phyloP scores from a whole-genome alignment of 2,329 filamentous ascomycete genomes.

The Salinomyces thailandicus region DNA sequence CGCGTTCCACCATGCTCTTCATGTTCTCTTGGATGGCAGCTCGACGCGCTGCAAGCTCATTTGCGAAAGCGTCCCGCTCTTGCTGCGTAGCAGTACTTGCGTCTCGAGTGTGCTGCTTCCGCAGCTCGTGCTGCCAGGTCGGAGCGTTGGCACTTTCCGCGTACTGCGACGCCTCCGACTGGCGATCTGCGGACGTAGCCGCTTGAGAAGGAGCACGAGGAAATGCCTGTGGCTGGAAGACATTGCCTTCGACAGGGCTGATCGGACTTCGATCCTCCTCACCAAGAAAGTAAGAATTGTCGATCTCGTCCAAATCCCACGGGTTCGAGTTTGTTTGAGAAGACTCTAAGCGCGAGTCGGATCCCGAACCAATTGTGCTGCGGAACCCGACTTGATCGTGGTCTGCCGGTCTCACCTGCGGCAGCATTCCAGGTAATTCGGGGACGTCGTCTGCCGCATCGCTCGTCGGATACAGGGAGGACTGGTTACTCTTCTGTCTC shows the following conservation, averaged over 20 bases:
- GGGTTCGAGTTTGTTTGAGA: slow-evolving; percentile 44
- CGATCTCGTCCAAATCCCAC: slow-evolving; percentile 44
- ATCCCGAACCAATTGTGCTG: slow-evolving; percentile 8
- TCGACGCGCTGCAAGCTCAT: slow-evolving; percentile 59
- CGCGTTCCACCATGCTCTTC: slow-evolving; percentile 56
- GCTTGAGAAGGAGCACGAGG: slow-evolving; percentile 6
- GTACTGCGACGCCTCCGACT: slow-evolving; percentile 12
- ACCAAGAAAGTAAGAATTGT: slow-evolving; percentile 19
- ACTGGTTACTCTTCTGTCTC: slow-evolving; percentile 67
- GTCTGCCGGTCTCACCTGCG: slow-evolving; percentile 8
- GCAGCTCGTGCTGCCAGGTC: slow-evolving; percentile 41
- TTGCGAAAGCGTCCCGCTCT: slow-evolving; percentile 61
- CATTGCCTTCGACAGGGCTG: slow-evolving; percentile 10
- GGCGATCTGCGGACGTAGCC: slow-evolving; percentile 6
- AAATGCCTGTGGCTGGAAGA: background rate
- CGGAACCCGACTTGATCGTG: slow-evolving; percentile 1
- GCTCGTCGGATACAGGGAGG: slow-evolving; percentile 54
- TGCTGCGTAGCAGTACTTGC: slow-evolving; percentile 42
- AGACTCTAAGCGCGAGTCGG: slow-evolving; percentile 34
- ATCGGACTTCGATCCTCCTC: slow-evolving; percentile 7
- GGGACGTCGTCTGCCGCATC: slow-evolving; percentile 27
- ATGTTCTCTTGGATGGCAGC: slow-evolving; percentile 63
- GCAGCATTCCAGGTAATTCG: slow-evolving; percentile 15
- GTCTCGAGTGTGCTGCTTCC: slow-evolving; percentile 37
- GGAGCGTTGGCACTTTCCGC: slow-evolving; percentile 8